Conservation (phyloP, 2,329 filamentous ascomycete genomes). For the Stemphylium beticola region DNA sequence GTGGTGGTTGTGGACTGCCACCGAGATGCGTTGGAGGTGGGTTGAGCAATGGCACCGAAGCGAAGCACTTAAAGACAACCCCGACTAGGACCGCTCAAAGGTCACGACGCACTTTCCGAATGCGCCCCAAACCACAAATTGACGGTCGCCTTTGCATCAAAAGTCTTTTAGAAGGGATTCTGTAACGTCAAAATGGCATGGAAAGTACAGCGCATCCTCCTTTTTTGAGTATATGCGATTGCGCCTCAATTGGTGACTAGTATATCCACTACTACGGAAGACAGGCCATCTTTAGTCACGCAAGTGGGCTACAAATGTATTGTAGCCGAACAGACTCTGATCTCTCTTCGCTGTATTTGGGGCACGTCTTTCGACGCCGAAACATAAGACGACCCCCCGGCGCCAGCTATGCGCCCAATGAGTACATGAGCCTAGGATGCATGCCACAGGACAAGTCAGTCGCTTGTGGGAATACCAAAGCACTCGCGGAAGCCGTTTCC, state of each 20-base stretch:
- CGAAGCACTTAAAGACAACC: conserved; percentile 36
- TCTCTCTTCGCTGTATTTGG: conserved; percentile 23
- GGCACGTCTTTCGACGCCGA: conserved; percentile 35
- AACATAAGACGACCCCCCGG: conserved; percentile 39
- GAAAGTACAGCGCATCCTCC: conserved; percentile 22
- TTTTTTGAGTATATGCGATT: conserved; percentile 18
- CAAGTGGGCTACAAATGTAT: conserved; percentile 25
- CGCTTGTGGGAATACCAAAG: conserved; percentile 20
- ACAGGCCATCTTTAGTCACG: conserved; percentile 18
- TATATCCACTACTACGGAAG: conserved; percentile 15
- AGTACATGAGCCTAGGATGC: conserved; percentile 30
- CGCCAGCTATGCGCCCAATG: conserved; percentile 43
- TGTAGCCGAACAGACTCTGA: conserved; percentile 20
- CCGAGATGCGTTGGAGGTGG: conserved; percentile 34
- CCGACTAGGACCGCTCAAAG: conserved; percentile 33
- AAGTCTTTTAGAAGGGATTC: conserved; percentile 16
- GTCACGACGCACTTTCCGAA: conserved; percentile 31
- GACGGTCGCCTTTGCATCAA: conserved; percentile 25
- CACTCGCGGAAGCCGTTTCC: conserved; percentile 23
- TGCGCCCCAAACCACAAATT: conserved; percentile 22
- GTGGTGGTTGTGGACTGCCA: conserved; percentile 32
- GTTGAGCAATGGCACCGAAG: conserved; percentile 29
- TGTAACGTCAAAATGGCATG: conserved; percentile 6
- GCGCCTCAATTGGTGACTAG: conserved; percentile 21
- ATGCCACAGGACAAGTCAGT: conserved; percentile 35